Evolutionary conservation across 306 rosid species (phyloP).

Genomic region (Vigna radiata): DNA sequence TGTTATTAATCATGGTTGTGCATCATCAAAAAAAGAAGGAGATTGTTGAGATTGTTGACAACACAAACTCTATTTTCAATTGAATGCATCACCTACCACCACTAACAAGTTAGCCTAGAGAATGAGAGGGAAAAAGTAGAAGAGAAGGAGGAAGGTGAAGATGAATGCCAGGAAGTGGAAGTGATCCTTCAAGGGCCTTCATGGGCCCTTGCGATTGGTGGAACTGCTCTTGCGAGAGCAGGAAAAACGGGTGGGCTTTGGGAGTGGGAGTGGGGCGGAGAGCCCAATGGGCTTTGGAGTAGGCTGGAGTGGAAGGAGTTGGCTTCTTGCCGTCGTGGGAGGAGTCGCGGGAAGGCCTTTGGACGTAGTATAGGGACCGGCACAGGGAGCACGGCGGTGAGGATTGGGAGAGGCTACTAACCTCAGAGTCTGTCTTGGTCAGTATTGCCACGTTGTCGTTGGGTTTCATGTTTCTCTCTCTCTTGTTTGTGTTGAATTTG

Average conservation of each 20-base stretch:
- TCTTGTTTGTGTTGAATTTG: background rate
- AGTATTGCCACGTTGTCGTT: constrained; percentile 51
- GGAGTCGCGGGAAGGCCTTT: constrained; percentile 90
- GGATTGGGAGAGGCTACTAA: constrained; percentile 77
- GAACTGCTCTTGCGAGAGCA: constrained; percentile 58
- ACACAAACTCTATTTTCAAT: too few species aligned
- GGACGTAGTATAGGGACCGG: constrained; percentile 73
- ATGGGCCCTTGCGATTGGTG: constrained; percentile 48
- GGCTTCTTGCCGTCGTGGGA: background rate
- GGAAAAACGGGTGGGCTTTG: constrained; percentile 70
- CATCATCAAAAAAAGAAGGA: too few species aligned
- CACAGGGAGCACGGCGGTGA: constrained; percentile 76
- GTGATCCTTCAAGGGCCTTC: constrained; percentile 74
- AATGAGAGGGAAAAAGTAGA: constrained; percentile 73
- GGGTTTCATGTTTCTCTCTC: constrained; percentile 2
- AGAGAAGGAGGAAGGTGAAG: constrained; percentile 56
- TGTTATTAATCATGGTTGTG: too few species aligned
- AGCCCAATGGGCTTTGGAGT: too few species aligned
- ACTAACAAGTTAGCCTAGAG: constrained; percentile 61
- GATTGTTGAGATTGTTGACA: too few species aligned
- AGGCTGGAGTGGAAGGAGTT: too few species aligned
- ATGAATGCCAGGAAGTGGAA: constrained; percentile 62
- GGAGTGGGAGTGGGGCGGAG: too few species aligned
- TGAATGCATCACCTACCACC: too few species aligned
- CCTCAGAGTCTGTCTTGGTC: constrained; percentile 89